Conservation (phyloP, 768 basidiomycete genomes). For the Inosperma sp. region DNA sequence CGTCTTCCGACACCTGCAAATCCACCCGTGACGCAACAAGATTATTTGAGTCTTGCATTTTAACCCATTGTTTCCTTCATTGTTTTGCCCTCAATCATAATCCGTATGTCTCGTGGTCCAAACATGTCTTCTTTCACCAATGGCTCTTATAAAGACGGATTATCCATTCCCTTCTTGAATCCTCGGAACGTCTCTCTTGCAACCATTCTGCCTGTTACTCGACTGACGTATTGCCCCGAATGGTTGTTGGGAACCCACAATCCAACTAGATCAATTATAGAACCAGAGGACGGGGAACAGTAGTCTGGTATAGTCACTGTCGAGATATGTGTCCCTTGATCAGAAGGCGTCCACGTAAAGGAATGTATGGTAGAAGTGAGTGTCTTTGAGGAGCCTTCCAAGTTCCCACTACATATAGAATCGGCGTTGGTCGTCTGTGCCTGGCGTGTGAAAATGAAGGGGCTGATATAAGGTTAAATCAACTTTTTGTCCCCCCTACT, state of each 20-base stretch:
- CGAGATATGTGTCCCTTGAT: no score
- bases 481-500: no score
- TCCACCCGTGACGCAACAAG: conserved; percentile 64
- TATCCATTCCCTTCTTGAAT: conserved; percentile 67
- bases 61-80: conserved; percentile 86
- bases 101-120: conserved; percentile 47
- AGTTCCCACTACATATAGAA: no score
- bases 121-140: background rate
- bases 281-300: no score
- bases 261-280: no score
- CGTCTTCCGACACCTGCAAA: conserved; percentile 52
- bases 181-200: conserved; percentile 46
- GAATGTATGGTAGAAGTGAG: no score
- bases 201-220: conserved; percentile 37
- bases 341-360: no score
- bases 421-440: no score
- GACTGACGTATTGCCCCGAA: conserved; percentile 37
- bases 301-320: no score
- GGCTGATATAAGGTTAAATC: no score
- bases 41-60: conserved; percentile 65
- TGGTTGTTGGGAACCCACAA: conserved; percentile 35
- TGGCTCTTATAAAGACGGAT: conserved; percentile 45
- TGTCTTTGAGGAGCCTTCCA: no score
- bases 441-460: no score
- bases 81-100: conserved; percentile 80